Evolutionary conservation across 306 rosid genomes (phyloP).

Genomic region (Urtica urens): DNA sequence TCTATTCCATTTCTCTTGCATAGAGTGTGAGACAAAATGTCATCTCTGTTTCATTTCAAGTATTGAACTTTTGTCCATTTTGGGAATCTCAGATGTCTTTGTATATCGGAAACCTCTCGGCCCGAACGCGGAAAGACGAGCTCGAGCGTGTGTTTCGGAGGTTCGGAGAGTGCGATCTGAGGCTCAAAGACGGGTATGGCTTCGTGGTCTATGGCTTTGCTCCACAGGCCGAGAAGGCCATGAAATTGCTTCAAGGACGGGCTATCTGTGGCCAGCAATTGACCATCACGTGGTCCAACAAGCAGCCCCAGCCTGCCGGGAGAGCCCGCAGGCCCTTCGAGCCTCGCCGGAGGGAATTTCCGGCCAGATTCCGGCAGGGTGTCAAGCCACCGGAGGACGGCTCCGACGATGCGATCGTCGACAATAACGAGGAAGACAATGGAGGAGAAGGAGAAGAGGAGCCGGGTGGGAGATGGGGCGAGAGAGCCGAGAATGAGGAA

Average conservation of each 20-base stretch:
- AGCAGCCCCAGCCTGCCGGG: conserved; percentile 34
- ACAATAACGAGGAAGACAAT: conserved; percentile 11
- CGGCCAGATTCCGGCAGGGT: conserved; percentile 18
- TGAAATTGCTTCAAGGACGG: conserved; percentile 45
- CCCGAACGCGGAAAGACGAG: conserved; percentile 34
- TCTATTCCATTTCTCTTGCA: too few relatives aligned
- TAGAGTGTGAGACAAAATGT: too few relatives aligned
- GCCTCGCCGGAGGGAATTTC: conserved; percentile 19
- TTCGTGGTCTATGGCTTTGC: conserved; percentile 43
- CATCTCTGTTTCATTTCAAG: conserved; percentile 1
- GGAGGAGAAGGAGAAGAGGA: conserved; percentile 25
- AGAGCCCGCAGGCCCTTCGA: conserved; percentile 24
- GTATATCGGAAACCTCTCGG: conserved; percentile 42
- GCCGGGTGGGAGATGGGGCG: conserved; percentile 34
- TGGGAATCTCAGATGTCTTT: conserved; percentile 40
- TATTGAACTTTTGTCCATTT: not conserved
- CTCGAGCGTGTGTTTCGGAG: conserved; percentile 34
- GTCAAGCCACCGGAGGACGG: too few relatives aligned
- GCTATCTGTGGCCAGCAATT: conserved; percentile 42
- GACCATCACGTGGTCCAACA: conserved; percentile 44
- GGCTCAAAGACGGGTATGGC: conserved; percentile 50
- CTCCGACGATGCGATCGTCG: too few relatives aligned
- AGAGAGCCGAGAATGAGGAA: conserved; percentile 29
- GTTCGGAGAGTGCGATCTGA: conserved; percentile 44
- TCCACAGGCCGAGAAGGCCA: conserved; percentile 40